Evolutionary conservation across 2,329 filamentous ascomycete species (phyloP).

Genomic region (Cordyceps militaris): DNA sequence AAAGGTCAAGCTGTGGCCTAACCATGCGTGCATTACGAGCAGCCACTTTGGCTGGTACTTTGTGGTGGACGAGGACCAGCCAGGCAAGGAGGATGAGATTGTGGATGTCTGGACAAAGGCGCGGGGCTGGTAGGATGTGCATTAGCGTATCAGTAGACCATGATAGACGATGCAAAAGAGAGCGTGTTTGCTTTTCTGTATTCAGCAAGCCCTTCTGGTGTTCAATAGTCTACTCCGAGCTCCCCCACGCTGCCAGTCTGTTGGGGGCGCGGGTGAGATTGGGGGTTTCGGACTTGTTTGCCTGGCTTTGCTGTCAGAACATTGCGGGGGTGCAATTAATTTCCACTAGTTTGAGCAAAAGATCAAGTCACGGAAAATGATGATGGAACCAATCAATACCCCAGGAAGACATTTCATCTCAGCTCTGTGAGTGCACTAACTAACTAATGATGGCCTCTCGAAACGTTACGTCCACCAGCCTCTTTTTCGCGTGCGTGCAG

Average conservation of each 20-base stretch:
- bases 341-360: not conserved
- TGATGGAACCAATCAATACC: not conserved
- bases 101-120: slow-evolving; percentile 61
- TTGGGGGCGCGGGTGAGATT: too few relatives aligned
- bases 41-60: slow-evolving; percentile 67
- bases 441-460: too few relatives aligned
- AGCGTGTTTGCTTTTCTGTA: not conserved
- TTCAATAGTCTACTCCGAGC: too few relatives aligned
- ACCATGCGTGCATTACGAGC: slow-evolving; percentile 73
- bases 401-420: too few relatives aligned
- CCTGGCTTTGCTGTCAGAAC: too few relatives aligned
- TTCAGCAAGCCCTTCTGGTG: not conserved
- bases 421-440: too few relatives aligned
- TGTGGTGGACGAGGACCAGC: slow-evolving; percentile 57
- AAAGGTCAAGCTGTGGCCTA: slow-evolving; percentile 66
- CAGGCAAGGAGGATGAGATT: slow-evolving; percentile 49
- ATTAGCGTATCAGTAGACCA: too few relatives aligned
- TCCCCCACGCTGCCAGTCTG: too few relatives aligned
- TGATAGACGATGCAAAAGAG: not conserved
- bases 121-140: slow-evolving; percentile 19
- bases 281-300: too few relatives aligned
- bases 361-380: not conserved
- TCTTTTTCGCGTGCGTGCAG: not conserved
- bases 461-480: not conserved
- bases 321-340: too few relatives aligned